These are phyloP conservation scores for Auxenochlorella protothecoides DNA, from an alignment of 139 green algal species.

Conservation along the genomic window DNA sequence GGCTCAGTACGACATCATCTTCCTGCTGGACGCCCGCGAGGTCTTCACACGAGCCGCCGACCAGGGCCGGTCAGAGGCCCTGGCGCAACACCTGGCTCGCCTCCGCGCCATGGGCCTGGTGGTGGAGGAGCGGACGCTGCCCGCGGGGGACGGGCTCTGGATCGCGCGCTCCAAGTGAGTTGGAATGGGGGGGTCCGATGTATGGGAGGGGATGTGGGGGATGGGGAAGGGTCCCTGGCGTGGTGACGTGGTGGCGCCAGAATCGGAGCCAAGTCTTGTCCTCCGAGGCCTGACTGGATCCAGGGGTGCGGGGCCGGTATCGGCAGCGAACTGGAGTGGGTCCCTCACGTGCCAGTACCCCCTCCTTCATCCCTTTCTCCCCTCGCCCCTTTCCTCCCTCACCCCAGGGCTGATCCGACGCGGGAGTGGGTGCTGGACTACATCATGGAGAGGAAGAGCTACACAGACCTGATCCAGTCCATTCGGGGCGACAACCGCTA, in stretches of 20 bases:
- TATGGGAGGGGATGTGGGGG: too few relatives aligned
- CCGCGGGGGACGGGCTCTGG: conserved; percentile 46
- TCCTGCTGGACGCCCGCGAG: conserved; percentile 56
- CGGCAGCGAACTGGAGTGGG: too few relatives aligned
- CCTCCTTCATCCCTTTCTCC: too few relatives aligned
- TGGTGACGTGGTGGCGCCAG: too few relatives aligned
- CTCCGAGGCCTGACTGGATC: too few relatives aligned
- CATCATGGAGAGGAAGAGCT: conserved; percentile 64
- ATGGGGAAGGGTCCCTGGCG: too few relatives aligned
- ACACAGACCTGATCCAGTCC: conserved; percentile 42
- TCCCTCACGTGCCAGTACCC: too few relatives aligned
- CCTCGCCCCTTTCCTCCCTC: background rate
- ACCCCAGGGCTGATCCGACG: background rate
- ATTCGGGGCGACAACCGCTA: conserved; percentile 42
- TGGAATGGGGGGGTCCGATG: background rate
- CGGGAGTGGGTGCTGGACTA: conserved; percentile 58
- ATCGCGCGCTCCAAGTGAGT: conserved; percentile 32
- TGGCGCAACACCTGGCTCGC: conserved; percentile 9
- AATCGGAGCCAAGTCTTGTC: too few relatives aligned
- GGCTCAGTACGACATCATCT: conserved; percentile 42
- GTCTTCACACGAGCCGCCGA: conserved; percentile 14
- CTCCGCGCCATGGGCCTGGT: conserved; percentile 21
- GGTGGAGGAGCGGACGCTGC: conserved; percentile 28
- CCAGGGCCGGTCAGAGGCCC: conserved; percentile 3
- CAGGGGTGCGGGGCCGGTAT: too few relatives aligned